Base-by-base conservation (phyloP, 257 asterid species). In the Scutellaria baicalensis region DNA sequence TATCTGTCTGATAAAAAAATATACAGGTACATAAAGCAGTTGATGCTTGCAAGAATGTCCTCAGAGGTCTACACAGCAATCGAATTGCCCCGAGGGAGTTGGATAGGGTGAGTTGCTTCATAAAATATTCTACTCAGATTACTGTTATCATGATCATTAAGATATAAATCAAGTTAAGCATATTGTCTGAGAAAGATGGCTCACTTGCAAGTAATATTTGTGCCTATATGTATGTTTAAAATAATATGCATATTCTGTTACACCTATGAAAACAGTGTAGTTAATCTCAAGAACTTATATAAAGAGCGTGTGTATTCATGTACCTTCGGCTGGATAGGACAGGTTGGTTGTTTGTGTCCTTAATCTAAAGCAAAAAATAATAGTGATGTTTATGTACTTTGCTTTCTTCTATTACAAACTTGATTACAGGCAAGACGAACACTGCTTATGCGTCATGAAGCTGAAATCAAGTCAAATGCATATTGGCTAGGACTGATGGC, bases 401-500 rank as follows among this genome's bases (percentile, higher is more conserved):
- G 67, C 35, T 55, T 59, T 31, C 16, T 52, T 42, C 5, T 44
- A 12, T 16, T 9, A 33, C 27, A 31, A 39, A 62, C 71, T 66
- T 33, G 57, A 40, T 71, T 58, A 52, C 84, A 94, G 99, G 99
- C 99, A 74, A 91, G 82, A 75, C 82, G 99, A 59, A 94, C 99
- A 9, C 84, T 94, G 81, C 82, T 94, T 61, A 94, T 94, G 99
- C 89, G 99, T 59, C 99, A 94, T 77, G 99, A 94, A 80, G 99
- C 99, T 35, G 97, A 94, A 82, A 91, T 84, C 70, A 94, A 94
- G 82, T 94, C 99, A 77, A 94, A 94, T 78, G 89, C 95, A 5
- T 94, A 94, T 83, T 94, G 97, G 99, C 89, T 94, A 71, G 99
- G 99, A 50, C 73, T 94, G 87, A 84, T 94, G 85, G 85, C 99